Conservation (phyloP, 306 rosid species). For the Trichosanthes truncata region DNA sequence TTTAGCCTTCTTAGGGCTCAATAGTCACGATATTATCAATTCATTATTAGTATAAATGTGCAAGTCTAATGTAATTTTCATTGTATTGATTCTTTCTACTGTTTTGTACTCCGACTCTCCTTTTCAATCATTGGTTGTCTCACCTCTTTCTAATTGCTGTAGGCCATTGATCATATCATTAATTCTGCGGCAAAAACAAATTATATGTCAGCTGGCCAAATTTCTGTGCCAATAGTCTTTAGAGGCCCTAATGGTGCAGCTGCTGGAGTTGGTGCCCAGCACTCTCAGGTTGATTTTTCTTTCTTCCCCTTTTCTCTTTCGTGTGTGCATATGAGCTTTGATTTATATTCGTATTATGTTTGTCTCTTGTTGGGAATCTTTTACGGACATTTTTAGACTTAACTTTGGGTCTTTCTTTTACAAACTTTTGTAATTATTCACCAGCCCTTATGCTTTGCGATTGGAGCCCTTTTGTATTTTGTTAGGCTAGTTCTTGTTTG, state of each 20-base stretch:
- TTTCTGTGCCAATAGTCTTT: conserved; percentile 86
- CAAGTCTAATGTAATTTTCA: background rate
- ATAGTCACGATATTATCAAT: background rate
- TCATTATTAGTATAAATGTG: background rate
- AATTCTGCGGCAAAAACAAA: conserved; percentile 97
- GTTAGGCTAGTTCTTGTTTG: background rate
- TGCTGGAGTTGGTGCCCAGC: conserved; percentile 99
- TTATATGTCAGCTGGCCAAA: conserved; percentile 96
- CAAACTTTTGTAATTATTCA: background rate
- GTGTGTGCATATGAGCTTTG: background rate
- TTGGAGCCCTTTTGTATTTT: background rate
- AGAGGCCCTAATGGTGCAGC: conserved; percentile 99
- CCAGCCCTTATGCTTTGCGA: background rate
- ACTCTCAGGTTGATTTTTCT: conserved; percentile 67
- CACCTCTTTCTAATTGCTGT: conserved; percentile 14
- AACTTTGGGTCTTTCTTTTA: background rate
- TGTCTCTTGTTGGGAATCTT: background rate
- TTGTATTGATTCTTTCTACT: background rate
- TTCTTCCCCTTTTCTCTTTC: conserved; percentile 2
- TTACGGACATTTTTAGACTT: background rate
- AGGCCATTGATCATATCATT: conserved; percentile 99
- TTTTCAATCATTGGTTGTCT: background rate
- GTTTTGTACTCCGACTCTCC: background rate
- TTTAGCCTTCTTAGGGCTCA: background rate
- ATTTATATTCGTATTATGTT: background rate